A percentile compares a stretch with the other conserved stretches of the same genome.
These are phyloP conservation scores for Agaricus sinodeliciosus DNA, from an alignment of 768 basidiomycete genomes.

Conservation along the genomic window DNA sequence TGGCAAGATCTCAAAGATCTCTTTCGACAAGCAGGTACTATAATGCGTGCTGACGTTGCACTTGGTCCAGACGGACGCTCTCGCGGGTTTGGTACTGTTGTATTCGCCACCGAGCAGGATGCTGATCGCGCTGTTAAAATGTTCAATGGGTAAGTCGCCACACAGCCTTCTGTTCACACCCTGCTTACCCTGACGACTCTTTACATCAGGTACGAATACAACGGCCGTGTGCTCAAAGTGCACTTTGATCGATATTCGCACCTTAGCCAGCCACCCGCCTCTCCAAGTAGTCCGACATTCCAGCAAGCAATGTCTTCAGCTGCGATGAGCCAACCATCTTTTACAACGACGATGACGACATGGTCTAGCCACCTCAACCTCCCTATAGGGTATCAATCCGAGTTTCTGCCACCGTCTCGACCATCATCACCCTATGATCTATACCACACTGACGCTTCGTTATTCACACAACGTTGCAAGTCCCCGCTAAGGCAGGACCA, in stretches of 20 bases:
- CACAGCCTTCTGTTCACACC: neutral
- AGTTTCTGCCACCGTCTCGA: constrained; percentile 6
- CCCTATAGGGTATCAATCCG: constrained; percentile 5
- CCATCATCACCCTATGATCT: constrained; percentile 20
- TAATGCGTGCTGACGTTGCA: constrained; percentile 87
- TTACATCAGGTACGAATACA: constrained; percentile 69
- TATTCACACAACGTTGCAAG: constrained; percentile 1
- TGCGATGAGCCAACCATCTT: neutral
- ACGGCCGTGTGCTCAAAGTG: constrained; percentile 82
- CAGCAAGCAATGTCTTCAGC: constrained; percentile 10
- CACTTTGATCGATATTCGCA: constrained; percentile 82
- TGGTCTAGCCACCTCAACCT: constrained; percentile 4
- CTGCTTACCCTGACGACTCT: neutral
- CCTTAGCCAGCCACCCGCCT: constrained; percentile 10
- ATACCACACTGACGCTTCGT: constrained; percentile 7
- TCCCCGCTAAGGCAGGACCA: neutral
- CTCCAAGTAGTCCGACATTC: constrained; percentile 3
- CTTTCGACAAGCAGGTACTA: constrained; percentile 85
- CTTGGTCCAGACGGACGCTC: constrained; percentile 85
- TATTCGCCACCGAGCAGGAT: constrained; percentile 77
- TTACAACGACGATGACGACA: constrained; percentile 10
- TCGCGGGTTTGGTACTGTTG: constrained; percentile 89
- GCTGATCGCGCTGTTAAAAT: constrained; percentile 78
- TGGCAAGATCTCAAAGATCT: constrained; percentile 99
- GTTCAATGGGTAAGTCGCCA: constrained; percentile 77